Evolutionary conservation across 768 basidiomycete species (phyloP), one percentile per base, ranked within the genome.

Genomic region (Podaxis rugospora): DNA sequence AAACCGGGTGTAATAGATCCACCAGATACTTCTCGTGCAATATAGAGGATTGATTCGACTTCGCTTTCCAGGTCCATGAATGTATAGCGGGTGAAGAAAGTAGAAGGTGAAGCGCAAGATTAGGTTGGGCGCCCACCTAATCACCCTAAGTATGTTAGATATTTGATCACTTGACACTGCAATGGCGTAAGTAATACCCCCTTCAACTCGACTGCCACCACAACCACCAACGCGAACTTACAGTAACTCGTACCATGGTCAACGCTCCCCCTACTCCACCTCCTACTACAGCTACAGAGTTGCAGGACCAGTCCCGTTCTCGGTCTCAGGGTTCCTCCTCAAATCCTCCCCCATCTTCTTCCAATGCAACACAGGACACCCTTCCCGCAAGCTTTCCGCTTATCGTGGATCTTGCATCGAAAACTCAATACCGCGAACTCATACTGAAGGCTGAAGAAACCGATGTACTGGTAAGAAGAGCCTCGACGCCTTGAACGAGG

Each of bases 21-120:
- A 93, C 93, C 93, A 79, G 90, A 94, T 56, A 95, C 81, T 78
- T 95, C 94, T 42, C 94, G 81, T n/a, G 85, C 89, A 64, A 96
- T 87, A 73, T 92, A 95, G 39, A 97, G 78, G 66, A 95, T 84
- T 50, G 92, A 93, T 73, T 95, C 90, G 62, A 95, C 89, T 69
- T 95, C 93, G 62, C 94, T 92, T 61, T 84, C 82, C 62, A 69
- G 65, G 50, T 88, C 83, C 82, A 87, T 88, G 32, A 32, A 32
- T 7, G 7, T 32, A 44, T 59, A 28, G 25, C 57, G 56, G 55
- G 44, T 44, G 37, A 9, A 16, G 39, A 4, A 46, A 10, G 44
- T 42, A 35, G 58, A 42, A 6, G 39, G 25, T 28, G 27, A 53
- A 6, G 42, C 5, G 44, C 32, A 32, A 40, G 25, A 39, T 49